Base-by-base conservation (phyloP, 1,139 yeast species). In the Kurtzmaniella quercitrusa region DNA sequence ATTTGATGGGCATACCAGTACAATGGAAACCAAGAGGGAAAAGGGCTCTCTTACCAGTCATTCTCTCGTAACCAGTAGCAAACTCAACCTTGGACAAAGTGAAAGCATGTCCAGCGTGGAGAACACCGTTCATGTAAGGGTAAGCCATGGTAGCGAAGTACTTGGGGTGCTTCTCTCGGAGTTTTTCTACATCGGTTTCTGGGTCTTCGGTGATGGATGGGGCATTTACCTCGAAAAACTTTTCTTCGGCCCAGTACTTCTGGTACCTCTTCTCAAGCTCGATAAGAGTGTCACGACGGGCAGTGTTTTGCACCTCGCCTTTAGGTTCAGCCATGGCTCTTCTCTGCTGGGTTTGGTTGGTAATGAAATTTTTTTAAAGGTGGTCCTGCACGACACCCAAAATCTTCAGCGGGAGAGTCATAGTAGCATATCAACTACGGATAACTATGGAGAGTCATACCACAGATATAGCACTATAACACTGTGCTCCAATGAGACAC, bases 11-110 rank as follows among this genome's bases (percentile, higher is more conserved):
- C 97, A 93, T 86, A 75, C 99, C 99, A 38, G 98, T 93, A 77
- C 98, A 94, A 68, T 93, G 99, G 83, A 93, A 93, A 44, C 98
- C 99, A 49, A 94, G 77, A 42, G 99, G 98, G 70, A 89, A 93
- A 50, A 93, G 73, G 31, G 97, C 96, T 57, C 86, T 79, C 68
- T 86, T 89, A 52, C 98, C 98, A 59, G 79, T 77, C 93, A 94
- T 86, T 68, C 98, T 82, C 69, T 93, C 96, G 60, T 85, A 94
- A 46, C 98, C 98, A 46, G 88, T 77, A 44, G 94, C 86, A 64
- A 86, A 94, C 66, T 94, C 99, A 43, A 82, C 95, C 69, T 94
- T 94, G 47, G 98, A 89, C 55, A 93, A 75, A 37, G 98, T 93
- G 72, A 93, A 94, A 55, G 91, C 82, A 65, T 94, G 99, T 45